These are phyloP conservation scores for Paxillus ammoniavirescens DNA, from an alignment of 768 basidiomycete genomes.

Conservation along the genomic window DNA sequence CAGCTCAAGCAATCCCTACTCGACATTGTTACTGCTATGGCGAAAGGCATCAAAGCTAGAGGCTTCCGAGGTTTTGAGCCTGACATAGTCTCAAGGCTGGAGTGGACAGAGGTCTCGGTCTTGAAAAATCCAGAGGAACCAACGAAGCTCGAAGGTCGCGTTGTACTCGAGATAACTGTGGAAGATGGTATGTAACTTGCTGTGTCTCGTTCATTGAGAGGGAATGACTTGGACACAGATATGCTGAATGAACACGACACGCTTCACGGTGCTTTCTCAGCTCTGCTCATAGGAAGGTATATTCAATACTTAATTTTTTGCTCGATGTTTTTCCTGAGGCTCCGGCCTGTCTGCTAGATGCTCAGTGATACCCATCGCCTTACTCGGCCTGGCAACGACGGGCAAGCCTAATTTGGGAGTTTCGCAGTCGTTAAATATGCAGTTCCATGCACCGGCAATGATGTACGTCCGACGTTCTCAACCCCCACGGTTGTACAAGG, in stretches of 20 bases:
- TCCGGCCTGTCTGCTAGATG: too few relatives aligned
- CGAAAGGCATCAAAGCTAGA: too few relatives aligned
- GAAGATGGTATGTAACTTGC: conserved; percentile 36
- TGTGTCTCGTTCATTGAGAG: conserved; percentile 3
- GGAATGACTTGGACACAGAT: conserved; percentile 35
- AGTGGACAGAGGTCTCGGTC: conserved; percentile 42
- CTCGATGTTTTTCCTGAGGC: not conserved
- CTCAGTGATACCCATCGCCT: too few relatives aligned
- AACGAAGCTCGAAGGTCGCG: conserved; percentile 40
- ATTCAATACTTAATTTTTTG: conserved; percentile 12
- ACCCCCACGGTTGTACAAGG: not conserved
- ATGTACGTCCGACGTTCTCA: conserved; percentile 28
- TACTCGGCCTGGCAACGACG: too few relatives aligned
- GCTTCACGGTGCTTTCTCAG: too few relatives aligned
- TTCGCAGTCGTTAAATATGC: conserved; percentile 50
- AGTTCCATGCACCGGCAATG: conserved; percentile 56
- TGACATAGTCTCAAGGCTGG: conserved; percentile 23
- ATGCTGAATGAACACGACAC: conserved; percentile 49
- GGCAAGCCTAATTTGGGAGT: conserved; percentile 37
- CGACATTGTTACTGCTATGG: too few relatives aligned
- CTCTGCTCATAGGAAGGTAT: conserved; percentile 52
- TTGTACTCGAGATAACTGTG: conserved; percentile 45
- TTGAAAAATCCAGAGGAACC: conserved; percentile 44
- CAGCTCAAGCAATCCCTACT: too few relatives aligned
- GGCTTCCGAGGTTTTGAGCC: conserved; percentile 27